Evolutionary conservation across 2,329 filamentous ascomycete genomes (phyloP), one percentile per base, ranked within the genome.

Genomic region (Microcyclosporella mali): DNA sequence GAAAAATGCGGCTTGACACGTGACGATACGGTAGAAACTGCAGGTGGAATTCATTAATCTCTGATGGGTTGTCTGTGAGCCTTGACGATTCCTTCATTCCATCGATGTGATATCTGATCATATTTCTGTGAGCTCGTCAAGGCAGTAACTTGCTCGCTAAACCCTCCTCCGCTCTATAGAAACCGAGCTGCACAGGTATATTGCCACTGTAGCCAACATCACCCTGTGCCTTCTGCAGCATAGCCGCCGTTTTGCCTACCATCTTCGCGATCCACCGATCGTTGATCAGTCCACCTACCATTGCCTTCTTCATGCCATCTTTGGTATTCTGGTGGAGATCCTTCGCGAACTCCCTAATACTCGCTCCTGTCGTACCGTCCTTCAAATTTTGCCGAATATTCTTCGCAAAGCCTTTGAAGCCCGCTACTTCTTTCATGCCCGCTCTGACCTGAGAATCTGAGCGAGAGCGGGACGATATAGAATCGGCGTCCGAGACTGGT

Each of bases 261-360:
- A 77, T 53, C 54, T 69, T 71, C 28, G 73, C 73, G 51, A 77
- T 75, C 72, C 73, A 77, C 15, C 70, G 61, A 53, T 77, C 74
- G 51, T 77, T 76, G 3, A 72, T 68, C 28, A 74, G 64, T 1
- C 66, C 69, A 28, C 57, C 67, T 1, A 72, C 66, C 1, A 67
- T 62, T 1, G 63, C 67, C 51, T 70, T 73, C 57, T 70, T 72
- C 58, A 72, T 66, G 0, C 69, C 68, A 25, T 69, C 68, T 40
- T 67, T 69, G 14, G 69, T 65, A 29, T 48, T 58, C 7, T 60
- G 53, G 34, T 58, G 46, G 3, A 60, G 18, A 14, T 60, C 53
- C 37, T 59, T 58, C 6, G 58, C 58, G 4, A 61, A 53, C 9
- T 56, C 57, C 33, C 52, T 56, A 41, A 63, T 56, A 6, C 48